Percentiles rank a stretch among this genome's conserved stretches.
phyloP scores from a whole-genome alignment of 23 red algal genomes.

The Porphyridium purpureum region DNA sequence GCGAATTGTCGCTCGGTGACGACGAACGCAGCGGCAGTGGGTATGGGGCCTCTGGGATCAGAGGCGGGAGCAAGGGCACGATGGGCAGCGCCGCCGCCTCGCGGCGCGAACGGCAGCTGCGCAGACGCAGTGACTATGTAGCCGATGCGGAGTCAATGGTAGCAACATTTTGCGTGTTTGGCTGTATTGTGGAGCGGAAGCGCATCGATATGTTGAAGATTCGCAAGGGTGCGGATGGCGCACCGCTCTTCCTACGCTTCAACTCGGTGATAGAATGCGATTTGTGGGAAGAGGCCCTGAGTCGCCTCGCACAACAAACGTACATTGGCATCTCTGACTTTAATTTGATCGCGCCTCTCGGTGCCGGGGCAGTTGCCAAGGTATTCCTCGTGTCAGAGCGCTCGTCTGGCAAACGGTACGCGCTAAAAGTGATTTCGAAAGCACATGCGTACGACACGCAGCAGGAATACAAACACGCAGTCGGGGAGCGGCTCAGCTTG shows the following conservation, averaged over 20 bases:
- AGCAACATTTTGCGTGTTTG: too few species aligned
- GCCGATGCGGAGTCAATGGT: too few species aligned
- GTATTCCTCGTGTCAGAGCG: conserved; percentile 60
- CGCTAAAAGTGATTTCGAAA: conserved; percentile 60
- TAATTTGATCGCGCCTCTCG: conserved; percentile 63
- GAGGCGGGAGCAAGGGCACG: too few species aligned
- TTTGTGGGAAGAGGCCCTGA: conserved; percentile 2
- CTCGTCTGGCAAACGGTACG: conserved; percentile 49
- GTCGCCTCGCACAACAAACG: not conserved
- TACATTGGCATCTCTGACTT: conserved; percentile 39
- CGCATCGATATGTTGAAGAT: not conserved
- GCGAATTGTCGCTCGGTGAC: too few species aligned
- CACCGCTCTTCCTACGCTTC: not conserved
- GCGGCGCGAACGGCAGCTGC: too few species aligned
- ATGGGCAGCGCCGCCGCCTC: too few species aligned
- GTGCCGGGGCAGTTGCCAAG: conserved; percentile 55
- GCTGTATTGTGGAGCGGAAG: not conserved
- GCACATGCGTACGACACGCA: conserved; percentile 26
- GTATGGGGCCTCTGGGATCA: too few species aligned
- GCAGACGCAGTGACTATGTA: too few species aligned
- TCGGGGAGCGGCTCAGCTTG: conserved; percentile 49
- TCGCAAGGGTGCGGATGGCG: not conserved
- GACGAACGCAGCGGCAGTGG: too few species aligned
- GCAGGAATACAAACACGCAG: conserved; percentile 35
- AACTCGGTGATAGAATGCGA: not conserved